Percentiles rank a stretch among this genome's conserved stretches.
phyloP scores from a whole-genome alignment of 2,329 filamentous ascomycete species.

The Bipolaris victoriae region DNA sequence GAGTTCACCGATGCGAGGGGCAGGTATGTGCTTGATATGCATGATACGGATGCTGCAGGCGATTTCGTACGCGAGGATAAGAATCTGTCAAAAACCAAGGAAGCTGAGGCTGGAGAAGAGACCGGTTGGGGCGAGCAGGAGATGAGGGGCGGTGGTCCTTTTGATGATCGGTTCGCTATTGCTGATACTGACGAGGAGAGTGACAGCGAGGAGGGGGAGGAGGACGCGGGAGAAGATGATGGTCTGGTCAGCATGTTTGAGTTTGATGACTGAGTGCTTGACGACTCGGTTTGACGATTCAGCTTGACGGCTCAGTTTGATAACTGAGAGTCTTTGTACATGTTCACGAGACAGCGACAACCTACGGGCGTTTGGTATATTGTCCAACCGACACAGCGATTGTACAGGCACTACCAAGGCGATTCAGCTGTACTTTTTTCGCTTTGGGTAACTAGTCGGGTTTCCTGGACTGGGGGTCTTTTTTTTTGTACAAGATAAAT shows the following conservation, averaged over 20 bases:
- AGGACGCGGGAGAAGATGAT: not conserved
- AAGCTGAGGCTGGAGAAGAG: not conserved
- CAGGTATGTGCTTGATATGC: slow-evolving; percentile 3
- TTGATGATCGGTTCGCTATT: not conserved
- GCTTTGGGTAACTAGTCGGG: too few relatives aligned
- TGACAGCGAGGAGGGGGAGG: not conserved
- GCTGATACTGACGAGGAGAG: not conserved
- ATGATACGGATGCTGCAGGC: not conserved
- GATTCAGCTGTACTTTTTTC: too few relatives aligned
- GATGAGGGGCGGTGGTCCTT: not conserved
- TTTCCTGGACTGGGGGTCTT: too few relatives aligned
- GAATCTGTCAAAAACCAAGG: not conserved
- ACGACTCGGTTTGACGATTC: too few relatives aligned
- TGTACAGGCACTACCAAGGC: too few relatives aligned
- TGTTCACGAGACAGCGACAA: too few relatives aligned
- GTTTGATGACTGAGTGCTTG: not conserved
- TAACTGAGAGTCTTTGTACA: not conserved
- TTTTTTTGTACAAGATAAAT: too few relatives aligned
- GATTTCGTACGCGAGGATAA: not conserved
- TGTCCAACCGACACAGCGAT: not conserved
- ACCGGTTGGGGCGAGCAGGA: not conserved
- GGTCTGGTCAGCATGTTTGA: not conserved
- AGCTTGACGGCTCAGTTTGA: too few relatives aligned
- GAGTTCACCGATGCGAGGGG: slow-evolving; percentile 5
- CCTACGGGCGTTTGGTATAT: not conserved